Evolutionary conservation across 176 grass and related monocot species (phyloP).

Genomic region (Carex littledalei): DNA sequence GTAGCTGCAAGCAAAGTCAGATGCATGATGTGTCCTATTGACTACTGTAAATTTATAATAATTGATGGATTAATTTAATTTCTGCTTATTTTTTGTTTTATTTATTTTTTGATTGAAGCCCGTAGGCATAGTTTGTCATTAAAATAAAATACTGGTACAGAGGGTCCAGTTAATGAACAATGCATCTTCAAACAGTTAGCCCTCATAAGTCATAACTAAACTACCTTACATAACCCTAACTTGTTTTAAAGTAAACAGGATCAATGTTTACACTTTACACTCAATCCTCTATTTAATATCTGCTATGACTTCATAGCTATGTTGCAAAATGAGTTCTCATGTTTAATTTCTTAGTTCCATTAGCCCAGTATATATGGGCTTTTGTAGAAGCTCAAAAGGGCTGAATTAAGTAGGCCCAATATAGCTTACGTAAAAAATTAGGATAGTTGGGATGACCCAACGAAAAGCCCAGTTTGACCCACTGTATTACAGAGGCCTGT

Average conservation of each 20-base stretch:
- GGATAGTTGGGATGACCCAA: not conserved
- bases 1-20: slow-evolving; percentile 1
- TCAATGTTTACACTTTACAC: too few relatives aligned
- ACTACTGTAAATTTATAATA: slow-evolving; percentile 8
- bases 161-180: too few relatives aligned
- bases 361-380: not conserved
- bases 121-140: too few relatives aligned
- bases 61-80: not conserved
- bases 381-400: not conserved
- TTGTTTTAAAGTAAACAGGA: too few relatives aligned
- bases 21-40: not conserved
- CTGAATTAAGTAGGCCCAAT: not conserved
- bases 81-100: too few relatives aligned
- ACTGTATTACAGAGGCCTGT: not conserved
- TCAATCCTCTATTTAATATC: not conserved
- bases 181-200: too few relatives aligned
- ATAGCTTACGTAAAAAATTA: not conserved
- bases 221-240: too few relatives aligned
- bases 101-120: too few relatives aligned
- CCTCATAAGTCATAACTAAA: too few relatives aligned
- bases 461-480: not conserved
- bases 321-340: not conserved
- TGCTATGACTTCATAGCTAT: not conserved
- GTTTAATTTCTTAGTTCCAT: not conserved
- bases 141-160: too few relatives aligned